Evolutionary conservation across 2,329 filamentous ascomycete species (phyloP).

Genomic region (Colletotrichum simmondsii): DNA sequence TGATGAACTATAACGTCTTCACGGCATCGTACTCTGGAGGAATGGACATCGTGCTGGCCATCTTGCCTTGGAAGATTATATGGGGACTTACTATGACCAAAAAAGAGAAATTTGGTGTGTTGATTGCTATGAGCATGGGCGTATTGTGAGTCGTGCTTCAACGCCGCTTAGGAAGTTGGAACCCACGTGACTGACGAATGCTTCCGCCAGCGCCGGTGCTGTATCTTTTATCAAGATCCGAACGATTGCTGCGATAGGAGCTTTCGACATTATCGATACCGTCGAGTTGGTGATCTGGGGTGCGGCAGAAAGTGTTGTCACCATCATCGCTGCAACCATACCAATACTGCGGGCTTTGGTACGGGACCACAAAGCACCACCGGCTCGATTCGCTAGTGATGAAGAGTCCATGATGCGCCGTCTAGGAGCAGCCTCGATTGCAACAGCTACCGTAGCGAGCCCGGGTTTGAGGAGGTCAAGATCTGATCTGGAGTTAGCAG

Average conservation of each 20-base stretch:
- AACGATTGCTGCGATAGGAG: conserved; percentile 38
- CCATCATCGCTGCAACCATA: conserved; percentile 47
- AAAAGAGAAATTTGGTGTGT: conserved; percentile 52
- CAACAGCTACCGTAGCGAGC: neutral
- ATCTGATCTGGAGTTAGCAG: conserved; percentile 10
- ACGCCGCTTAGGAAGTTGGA: neutral
- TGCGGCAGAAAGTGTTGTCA: conserved; percentile 41
- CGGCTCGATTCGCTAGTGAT: conserved; percentile 14
- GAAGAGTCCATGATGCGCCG: conserved; percentile 24
- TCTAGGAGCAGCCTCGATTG: neutral
- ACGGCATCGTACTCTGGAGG: conserved; percentile 44
- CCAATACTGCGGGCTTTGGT: conserved; percentile 45
- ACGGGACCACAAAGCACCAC: conserved; percentile 9
- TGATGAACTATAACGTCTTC: conserved; percentile 45
- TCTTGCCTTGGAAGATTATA: conserved; percentile 54
- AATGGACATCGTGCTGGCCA: conserved; percentile 52
- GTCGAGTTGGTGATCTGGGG: conserved; percentile 42
- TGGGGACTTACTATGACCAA: conserved; percentile 51
- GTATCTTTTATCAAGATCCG: conserved; percentile 45
- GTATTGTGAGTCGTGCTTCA: conserved; percentile 46
- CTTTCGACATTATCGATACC: conserved; percentile 37
- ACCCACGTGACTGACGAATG: neutral
- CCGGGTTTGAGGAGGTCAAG: neutral
- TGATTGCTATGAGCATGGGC: conserved; percentile 54
- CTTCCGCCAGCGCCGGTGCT: conserved; percentile 41